phyloP scores from a whole-genome alignment of 148 eudicot genomes.

The Vaccinium vitisidaea region DNA sequence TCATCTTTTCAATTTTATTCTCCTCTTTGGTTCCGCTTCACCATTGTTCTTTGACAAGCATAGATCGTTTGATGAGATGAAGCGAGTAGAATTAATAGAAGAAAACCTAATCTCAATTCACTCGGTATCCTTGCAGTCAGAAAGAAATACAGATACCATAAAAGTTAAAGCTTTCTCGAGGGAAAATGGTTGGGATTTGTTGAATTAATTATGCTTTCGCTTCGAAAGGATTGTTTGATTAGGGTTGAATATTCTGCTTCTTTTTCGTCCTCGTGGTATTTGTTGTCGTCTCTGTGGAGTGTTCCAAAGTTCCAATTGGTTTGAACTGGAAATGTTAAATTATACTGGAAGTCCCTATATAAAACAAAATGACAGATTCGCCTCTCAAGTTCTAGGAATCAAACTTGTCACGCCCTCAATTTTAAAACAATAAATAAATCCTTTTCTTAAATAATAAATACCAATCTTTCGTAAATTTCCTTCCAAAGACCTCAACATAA shows the following conservation, averaged over 20 bases:
- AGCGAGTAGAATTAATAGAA: slow-evolving; percentile 22
- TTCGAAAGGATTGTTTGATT: not conserved
- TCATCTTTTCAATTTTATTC: too few species aligned
- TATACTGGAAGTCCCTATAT: not conserved
- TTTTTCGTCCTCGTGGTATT: not conserved
- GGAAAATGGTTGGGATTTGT: not conserved
- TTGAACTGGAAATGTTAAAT: not conserved
- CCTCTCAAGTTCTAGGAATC: not conserved
- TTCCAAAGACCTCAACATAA: too few species aligned
- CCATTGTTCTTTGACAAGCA: slow-evolving; percentile 10
- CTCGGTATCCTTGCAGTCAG: slow-evolving; percentile 39
- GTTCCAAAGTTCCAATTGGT: not conserved
- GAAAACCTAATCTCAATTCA: slow-evolving; percentile 36
- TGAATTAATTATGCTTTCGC: not conserved
- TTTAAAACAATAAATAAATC: too few species aligned
- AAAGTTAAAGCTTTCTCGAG: not conserved
- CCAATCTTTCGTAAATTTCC: too few species aligned
- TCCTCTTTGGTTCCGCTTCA: too few species aligned
- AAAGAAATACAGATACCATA: not conserved
- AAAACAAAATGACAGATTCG: not conserved
- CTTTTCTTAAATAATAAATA: too few species aligned
- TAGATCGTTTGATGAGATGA: slow-evolving; percentile 24
- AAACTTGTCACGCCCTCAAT: not conserved
- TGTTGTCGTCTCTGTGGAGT: not conserved
- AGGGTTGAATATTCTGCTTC: not conserved